Base-by-base conservation (phyloP, 2,329 filamentous ascomycete genomes). In the Keithomyces neogunnii region DNA sequence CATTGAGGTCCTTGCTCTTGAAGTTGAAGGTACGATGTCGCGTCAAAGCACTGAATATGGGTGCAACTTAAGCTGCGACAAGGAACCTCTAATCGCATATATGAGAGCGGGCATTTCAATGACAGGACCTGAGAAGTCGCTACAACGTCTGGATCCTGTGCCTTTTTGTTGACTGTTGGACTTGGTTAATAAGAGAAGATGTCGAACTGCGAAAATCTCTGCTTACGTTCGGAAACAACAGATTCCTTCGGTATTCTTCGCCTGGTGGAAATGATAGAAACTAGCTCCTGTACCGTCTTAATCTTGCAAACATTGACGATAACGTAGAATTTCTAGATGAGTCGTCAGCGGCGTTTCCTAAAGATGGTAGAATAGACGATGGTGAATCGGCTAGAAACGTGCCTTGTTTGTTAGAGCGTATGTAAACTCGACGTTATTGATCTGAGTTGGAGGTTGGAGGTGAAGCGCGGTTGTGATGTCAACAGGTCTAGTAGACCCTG, bases 1-100 rank as follows among this genome's bases (percentile, higher is more conserved):
- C 93, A 99, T 19, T 93, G 95, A 0, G 93, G 93, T 0, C 89
- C 92, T 72, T 99, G 93, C 65, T 97, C 90, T 65, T 97, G 92
- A 31, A 99, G 72, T 60, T 96, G 89, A 26, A 99, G 76, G 64
- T 96, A 99, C 2, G 89, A 95, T 3, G 82, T 85, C 3, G 88
- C 92, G 66, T 99, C 93, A 60, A 97, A 99, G 65, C 93, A 99
- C 64, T 95, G 89, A 30, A 93, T 88, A 66, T 99, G 93, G 3
- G 81, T 85, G 70, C 93, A 99, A 35, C 84, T 71, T 3, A 82
- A 77, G 3, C 88, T 88, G 35, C 93, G 84, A 59, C 89, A 89
- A 0, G 93, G 93, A 13, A 88, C 75, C 7, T 78, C 77, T 36
- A 99, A 86, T 53, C 91, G 80, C 66, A 90, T 81, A 36, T 89